These are phyloP conservation scores for Pichia nakasei DNA, from an alignment of 805 yeast genomes.

Conservation along the genomic window DNA sequence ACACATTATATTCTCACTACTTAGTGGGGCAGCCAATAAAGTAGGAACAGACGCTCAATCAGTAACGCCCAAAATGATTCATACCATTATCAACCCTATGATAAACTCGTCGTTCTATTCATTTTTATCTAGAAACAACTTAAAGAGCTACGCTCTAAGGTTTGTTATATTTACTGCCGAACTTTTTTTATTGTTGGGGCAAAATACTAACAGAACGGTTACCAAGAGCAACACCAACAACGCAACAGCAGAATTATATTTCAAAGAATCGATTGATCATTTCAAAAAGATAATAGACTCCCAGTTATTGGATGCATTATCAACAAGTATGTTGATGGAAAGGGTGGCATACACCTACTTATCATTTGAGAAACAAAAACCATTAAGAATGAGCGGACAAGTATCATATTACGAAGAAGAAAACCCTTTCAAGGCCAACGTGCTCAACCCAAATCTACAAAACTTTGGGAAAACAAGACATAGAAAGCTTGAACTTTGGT, in stretches of 20 bases:
- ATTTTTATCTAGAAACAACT: constrained; percentile 59
- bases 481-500: constrained; percentile 75
- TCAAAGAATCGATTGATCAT: constrained; percentile 36
- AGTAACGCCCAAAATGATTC: constrained; percentile 36
- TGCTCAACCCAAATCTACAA: constrained; percentile 32
- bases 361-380: no score
- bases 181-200: constrained; percentile 39
- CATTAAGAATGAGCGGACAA: no score
- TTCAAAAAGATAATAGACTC: constrained; percentile 36
- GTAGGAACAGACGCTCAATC: constrained; percentile 22
- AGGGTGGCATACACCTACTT: constrained; percentile 28
- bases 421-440: constrained; percentile 23
- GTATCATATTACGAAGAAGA: constrained; percentile 29
- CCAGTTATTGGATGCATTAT: constrained; percentile 36
- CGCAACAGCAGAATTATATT: constrained; percentile 29
- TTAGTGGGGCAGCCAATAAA: constrained; percentile 42
- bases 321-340: constrained; percentile 31
- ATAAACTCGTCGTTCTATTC: constrained; percentile 70
- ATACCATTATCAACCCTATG: constrained; percentile 48
- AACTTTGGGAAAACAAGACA: constrained; percentile 48
- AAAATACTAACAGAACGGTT: constrained; percentile 21
- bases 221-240: not conserved
- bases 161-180: constrained; percentile 63
- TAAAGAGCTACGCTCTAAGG: constrained; percentile 63
- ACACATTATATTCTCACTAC: constrained; percentile 66